Conservation (phyloP, 2,329 filamentous ascomycete species). For the Colletotrichum horii region DNA sequence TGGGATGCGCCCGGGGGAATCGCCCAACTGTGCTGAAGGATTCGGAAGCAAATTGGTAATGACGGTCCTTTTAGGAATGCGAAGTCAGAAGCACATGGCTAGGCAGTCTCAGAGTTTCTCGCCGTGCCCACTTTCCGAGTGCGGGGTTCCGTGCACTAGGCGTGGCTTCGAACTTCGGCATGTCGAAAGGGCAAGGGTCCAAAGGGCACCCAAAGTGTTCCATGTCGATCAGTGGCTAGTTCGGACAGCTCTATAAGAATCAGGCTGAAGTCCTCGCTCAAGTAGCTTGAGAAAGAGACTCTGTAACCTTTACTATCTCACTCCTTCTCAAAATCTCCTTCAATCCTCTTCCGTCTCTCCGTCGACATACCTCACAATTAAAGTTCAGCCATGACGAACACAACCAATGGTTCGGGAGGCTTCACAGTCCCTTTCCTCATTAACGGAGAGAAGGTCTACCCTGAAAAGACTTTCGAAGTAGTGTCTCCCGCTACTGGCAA, state of each 20-base stretch:
- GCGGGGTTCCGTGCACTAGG: conserved; percentile 19
- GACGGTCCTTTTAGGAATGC: neutral
- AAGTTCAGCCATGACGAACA: neutral
- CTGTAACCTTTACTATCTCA: neutral
- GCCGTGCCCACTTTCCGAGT: conserved; percentile 11
- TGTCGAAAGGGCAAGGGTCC: conserved; percentile 7
- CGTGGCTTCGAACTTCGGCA: conserved; percentile 10
- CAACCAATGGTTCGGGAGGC: neutral
- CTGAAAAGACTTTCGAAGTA: conserved; percentile 59
- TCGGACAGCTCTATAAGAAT: neutral
- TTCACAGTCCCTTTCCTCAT: conserved; percentile 46
- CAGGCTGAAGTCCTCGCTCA: neutral
- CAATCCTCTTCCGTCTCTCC: neutral
- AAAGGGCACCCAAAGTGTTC: neutral
- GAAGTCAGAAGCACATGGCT: neutral
- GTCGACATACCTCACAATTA: neutral
- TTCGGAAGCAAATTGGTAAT: neutral
- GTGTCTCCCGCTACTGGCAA: conserved; percentile 58
- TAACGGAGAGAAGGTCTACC: conserved; percentile 48
- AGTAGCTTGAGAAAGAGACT: fast-evolving
- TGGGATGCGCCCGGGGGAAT: neutral
- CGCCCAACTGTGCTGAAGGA: neutral
- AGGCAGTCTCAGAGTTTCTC: conserved; percentile 2
- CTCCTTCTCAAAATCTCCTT: neutral
- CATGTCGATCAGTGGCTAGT: neutral